phyloP scores from a whole-genome alignment of 768 basidiomycete genomes.

The Serendipita sp. region DNA sequence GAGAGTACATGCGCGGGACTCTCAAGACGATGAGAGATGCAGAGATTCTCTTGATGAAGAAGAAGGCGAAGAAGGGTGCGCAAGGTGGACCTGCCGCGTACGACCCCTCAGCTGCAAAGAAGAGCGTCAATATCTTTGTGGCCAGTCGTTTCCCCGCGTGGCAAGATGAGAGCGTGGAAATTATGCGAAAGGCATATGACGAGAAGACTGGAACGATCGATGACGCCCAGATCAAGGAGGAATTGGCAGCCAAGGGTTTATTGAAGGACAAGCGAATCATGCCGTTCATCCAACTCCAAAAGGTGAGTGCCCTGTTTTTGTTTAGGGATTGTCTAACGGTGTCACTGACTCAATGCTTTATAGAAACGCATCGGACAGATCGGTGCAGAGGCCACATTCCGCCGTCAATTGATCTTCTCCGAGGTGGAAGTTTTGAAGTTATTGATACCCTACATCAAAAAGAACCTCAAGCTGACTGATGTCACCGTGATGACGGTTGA shows the following conservation, averaged over 20 bases:
- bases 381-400: constrained; percentile 62
- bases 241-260: constrained; percentile 52
- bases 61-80: constrained; percentile 49
- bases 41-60: constrained; percentile 63
- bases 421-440: constrained; percentile 57
- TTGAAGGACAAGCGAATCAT: constrained; percentile 93
- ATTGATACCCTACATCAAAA: constrained; percentile 66
- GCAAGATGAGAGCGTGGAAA: constrained; percentile 72
- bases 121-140: constrained; percentile 77
- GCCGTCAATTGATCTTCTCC: constrained; percentile 67
- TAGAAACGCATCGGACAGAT: constrained; percentile 72
- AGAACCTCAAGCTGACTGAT: constrained; percentile 50
- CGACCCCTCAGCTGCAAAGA: constrained; percentile 65
- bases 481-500: constrained; percentile 57
- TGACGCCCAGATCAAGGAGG: constrained; percentile 57
- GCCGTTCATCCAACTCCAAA: constrained; percentile 89
- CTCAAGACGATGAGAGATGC: constrained; percentile 84
- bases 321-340: too few species aligned
- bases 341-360: neutral
- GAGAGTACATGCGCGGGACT: constrained; percentile 75
- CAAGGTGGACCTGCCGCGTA: constrained; percentile 34
- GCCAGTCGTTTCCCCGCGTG: constrained; percentile 84
- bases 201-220: constrained; percentile 50
- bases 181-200: constrained; percentile 52
- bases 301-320: constrained; percentile 33